These are phyloP conservation scores for Coemansia sp. DNA, from an alignment of 192 early-diverging fungal genomes.

Conservation along the genomic window DNA sequence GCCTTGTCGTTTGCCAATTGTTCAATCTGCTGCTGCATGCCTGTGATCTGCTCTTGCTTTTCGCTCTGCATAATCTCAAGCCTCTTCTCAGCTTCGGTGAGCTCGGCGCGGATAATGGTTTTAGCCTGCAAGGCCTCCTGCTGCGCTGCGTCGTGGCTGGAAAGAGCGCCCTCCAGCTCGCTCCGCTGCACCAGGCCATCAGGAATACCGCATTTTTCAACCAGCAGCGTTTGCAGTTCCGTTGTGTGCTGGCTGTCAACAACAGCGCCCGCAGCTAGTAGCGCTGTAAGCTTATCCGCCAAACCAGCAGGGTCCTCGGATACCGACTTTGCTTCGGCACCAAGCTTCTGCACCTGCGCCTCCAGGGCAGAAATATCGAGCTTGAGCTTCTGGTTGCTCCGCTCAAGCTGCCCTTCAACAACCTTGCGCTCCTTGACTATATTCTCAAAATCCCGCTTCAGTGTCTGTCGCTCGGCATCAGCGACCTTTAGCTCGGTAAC, in stretches of 20 bases:
- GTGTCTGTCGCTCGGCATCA: slow-evolving; percentile 14
- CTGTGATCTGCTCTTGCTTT: slow-evolving; percentile 6
- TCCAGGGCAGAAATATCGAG: slow-evolving; percentile 27
- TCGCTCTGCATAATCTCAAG: slow-evolving; percentile 9
- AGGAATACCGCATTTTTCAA: slow-evolving; percentile 25
- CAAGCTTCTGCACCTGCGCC: slow-evolving; percentile 6
- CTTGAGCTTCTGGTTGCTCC: slow-evolving; percentile 37
- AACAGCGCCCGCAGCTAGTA: background rate
- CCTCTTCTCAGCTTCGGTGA: slow-evolving; percentile 19
- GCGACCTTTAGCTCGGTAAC: background rate
- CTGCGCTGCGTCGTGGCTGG: slow-evolving; percentile 11
- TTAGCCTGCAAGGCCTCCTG: slow-evolving; percentile 32
- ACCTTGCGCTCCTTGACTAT: slow-evolving; percentile 42
- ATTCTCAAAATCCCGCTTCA: slow-evolving; percentile 22
- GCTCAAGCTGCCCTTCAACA: slow-evolving; percentile 43
- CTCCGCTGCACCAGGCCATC: slow-evolving; percentile 22
- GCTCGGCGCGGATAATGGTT: slow-evolving; percentile 29
- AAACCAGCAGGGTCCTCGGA: slow-evolving; percentile 15
- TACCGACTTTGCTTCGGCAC: slow-evolving; percentile 1
- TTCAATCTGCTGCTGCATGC: background rate
- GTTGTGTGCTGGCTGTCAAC: slow-evolving; percentile 3
- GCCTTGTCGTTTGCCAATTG: slow-evolving; percentile 8
- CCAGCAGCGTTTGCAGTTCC: background rate
- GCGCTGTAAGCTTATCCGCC: slow-evolving; percentile 11
- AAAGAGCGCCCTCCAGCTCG: slow-evolving; percentile 22